Conservation (phyloP, 176 grass and related monocot species). For the Stipa capillata region DNA sequence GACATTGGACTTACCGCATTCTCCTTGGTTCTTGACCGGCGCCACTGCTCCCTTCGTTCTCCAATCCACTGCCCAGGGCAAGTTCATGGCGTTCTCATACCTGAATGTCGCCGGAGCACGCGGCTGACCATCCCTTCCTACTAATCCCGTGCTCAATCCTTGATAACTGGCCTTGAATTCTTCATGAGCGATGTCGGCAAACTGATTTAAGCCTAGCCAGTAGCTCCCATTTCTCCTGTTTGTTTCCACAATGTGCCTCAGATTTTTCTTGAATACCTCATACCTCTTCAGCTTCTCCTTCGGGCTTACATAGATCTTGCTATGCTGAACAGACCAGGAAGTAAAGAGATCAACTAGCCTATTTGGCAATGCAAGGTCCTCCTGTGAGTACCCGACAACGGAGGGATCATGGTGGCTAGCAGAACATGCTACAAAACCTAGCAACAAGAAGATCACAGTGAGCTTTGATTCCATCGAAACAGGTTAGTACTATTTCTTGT, state of each 20-base stretch:
- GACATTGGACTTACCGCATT: slow-evolving; percentile 41
- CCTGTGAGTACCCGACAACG: slow-evolving; percentile 43
- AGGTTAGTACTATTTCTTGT: background rate
- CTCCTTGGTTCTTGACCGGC: slow-evolving; percentile 72
- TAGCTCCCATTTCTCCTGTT: slow-evolving; percentile 62
- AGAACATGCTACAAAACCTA: slow-evolving; percentile 24
- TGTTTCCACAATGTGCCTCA: slow-evolving; percentile 64
- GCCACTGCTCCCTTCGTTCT: slow-evolving; percentile 73
- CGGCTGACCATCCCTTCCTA: background rate
- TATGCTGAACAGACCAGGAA: slow-evolving; percentile 46
- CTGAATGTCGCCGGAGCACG: slow-evolving; percentile 11
- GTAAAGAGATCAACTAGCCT: slow-evolving; percentile 32
- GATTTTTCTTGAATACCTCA: slow-evolving; percentile 53
- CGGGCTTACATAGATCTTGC: slow-evolving; percentile 35
- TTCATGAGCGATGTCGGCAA: slow-evolving; percentile 59
- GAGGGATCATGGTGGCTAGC: slow-evolving; percentile 32
- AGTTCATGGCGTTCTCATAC: slow-evolving; percentile 23
- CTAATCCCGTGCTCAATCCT: slow-evolving; percentile 16
- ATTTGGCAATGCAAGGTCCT: slow-evolving; percentile 28
- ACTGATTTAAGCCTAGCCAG: slow-evolving; percentile 67
- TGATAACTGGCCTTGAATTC: slow-evolving; percentile 70
- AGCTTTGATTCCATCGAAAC: slow-evolving; percentile 41
- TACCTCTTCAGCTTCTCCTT: slow-evolving; percentile 63
- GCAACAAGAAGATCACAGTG: slow-evolving; percentile 18
- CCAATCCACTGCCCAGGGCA: slow-evolving; percentile 73